Percentiles rank a stretch among this genome's conserved stretches.
Evolutionary conservation across 2,329 filamentous ascomycete species (phyloP).

Genomic region (Thielaviopsis punctulata): DNA sequence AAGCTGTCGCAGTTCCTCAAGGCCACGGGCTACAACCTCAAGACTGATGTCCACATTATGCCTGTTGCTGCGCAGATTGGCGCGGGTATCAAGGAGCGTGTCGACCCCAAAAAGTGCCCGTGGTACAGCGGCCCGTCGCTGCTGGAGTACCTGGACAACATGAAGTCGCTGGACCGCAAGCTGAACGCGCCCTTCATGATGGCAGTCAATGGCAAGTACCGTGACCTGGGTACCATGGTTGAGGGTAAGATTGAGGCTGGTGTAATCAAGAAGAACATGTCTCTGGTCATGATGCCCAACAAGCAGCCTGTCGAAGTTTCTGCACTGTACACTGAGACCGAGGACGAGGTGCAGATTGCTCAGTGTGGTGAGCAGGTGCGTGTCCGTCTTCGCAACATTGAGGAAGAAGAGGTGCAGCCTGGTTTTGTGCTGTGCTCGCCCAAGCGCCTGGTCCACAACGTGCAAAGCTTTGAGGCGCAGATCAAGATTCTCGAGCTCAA

Average conservation of each 20-base stretch:
- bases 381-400: slow-evolving; percentile 77
- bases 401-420: slow-evolving; percentile 91
- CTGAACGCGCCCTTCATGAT: slow-evolving; percentile 98
- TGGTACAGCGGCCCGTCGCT: slow-evolving; percentile 87
- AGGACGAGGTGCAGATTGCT: slow-evolving; percentile 69
- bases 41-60: slow-evolving; percentile 89
- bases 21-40: slow-evolving; percentile 82
- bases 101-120: slow-evolving; percentile 56
- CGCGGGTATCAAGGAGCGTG: slow-evolving; percentile 72
- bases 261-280: slow-evolving; percentile 78
- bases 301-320: slow-evolving; percentile 63
- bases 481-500: slow-evolving; percentile 90
- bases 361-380: slow-evolving; percentile 93
- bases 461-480: slow-evolving; percentile 82
- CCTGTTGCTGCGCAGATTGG: slow-evolving; percentile 83
- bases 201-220: slow-evolving; percentile 90
- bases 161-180: slow-evolving; percentile 87
- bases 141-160: slow-evolving; percentile 86
- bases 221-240: slow-evolving; percentile 91
- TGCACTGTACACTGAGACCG: slow-evolving; percentile 84
- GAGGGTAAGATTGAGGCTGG: slow-evolving; percentile 96
- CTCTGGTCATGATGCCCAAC: slow-evolving; percentile 90
- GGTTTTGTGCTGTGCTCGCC: slow-evolving; percentile 94
- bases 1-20: slow-evolving; percentile 83
- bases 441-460: slow-evolving; percentile 83